Evolutionary conservation across 208 protist genomes (phyloP), one percentile per base, ranked within the genome.

Genomic region (Acanthamoeba triangularis): DNA sequence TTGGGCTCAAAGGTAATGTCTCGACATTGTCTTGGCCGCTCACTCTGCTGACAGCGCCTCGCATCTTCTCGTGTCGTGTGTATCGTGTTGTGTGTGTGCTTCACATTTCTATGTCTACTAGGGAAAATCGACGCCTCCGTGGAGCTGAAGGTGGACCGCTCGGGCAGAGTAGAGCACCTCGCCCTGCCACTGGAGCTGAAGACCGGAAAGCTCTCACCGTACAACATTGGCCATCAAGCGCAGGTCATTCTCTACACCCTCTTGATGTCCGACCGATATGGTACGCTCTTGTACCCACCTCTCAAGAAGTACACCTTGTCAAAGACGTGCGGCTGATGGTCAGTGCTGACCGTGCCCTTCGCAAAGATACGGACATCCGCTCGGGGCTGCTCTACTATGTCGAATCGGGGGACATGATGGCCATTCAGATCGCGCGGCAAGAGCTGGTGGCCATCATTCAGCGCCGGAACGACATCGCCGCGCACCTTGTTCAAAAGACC

Each of bases 221-320:
- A 65, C 44, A 78, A 54, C 37, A 61, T 72, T 13, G 54, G n/a
- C 25, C 94, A 97, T 67, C 35, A 37, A 10, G 95, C 96, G 2
- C 96, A 97, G 56, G 94, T 97, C 14, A 94, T 95, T 33, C 96
- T 97, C 56, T 97, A 97, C 59, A 96, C 72, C 3, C 61, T 97
- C 28, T 44, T 97, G 28, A 96, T 97, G 96, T 92, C 90, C 41
- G 96, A 97, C 61, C 41, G 94, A 78, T 97, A 97, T 88, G 90
- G 96, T 94, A 94, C 56, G n/a, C n/a, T n/a, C n/a, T n/a, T n/a
- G 47, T 52, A 4, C 47, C 47, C 47, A 18, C 47, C 47, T 49
- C 47, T n/a, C n/a, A n/a, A n/a, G 8, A 52, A 18, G 47, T 52
- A 14, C 47, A 13, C 44, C 44, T 47, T 47, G 44, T 47, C 44